These are phyloP conservation scores for Rhodofomes roseus DNA, from an alignment of 1,284 basidiomycete species.

Conservation along the genomic window DNA sequence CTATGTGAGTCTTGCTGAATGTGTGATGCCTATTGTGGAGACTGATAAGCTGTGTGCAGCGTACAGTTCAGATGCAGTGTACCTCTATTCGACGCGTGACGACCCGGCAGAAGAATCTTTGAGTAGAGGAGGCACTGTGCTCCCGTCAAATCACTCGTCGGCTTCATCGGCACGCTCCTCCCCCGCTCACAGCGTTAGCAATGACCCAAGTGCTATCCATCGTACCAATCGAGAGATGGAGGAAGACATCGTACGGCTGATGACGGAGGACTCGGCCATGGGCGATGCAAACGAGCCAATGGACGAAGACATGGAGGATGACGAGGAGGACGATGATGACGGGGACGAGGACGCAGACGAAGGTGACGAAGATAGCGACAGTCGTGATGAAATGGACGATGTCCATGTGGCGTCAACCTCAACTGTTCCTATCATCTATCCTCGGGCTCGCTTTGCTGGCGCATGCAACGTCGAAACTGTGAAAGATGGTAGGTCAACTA, in stretches of 20 bases:
- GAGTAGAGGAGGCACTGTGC: slow-evolving; percentile 7
- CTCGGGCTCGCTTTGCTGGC: slow-evolving; percentile 67
- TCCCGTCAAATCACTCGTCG: slow-evolving; percentile 7
- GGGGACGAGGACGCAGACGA: slow-evolving; percentile 29
- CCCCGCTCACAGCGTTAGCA: not conserved
- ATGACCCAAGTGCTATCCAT: slow-evolving; percentile 3
- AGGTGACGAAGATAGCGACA: slow-evolving; percentile 25
- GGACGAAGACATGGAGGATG: slow-evolving; percentile 17
- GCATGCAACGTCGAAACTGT: slow-evolving; percentile 84
- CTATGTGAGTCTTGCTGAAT: slow-evolving; percentile 38
- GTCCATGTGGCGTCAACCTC: slow-evolving; percentile 26
- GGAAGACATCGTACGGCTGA: slow-evolving; percentile 24
- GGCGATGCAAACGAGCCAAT: slow-evolving; percentile 6
- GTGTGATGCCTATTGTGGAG: not conserved
- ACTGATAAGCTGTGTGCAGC: slow-evolving; percentile 38
- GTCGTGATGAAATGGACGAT: slow-evolving; percentile 24
- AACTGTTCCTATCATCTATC: slow-evolving; percentile 60
- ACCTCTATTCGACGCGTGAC: slow-evolving; percentile 79
- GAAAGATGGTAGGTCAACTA: slow-evolving; percentile 73
- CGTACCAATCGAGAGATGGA: slow-evolving; percentile 23
- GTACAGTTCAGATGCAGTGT: slow-evolving; percentile 76
- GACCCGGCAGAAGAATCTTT: slow-evolving; percentile 33
- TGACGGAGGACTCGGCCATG: slow-evolving; percentile 11
- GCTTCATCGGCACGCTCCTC: not conserved
- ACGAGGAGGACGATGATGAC: slow-evolving; percentile 29